Conservation (phyloP, 106 monocot genomes). For the Dendrobium huoshanense region DNA sequence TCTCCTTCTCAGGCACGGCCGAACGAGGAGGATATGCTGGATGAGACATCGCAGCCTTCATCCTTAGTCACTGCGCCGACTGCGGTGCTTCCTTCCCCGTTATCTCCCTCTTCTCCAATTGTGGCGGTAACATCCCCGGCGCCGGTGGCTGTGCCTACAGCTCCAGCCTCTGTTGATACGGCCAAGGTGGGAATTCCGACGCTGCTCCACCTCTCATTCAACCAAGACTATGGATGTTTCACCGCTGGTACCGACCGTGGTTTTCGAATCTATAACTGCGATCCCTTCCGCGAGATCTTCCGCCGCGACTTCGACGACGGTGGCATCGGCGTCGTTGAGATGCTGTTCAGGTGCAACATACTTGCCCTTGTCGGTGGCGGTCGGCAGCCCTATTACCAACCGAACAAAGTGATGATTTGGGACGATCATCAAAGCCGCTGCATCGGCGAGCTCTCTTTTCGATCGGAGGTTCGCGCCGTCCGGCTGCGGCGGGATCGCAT, state of each 20-base stretch:
- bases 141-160: neutral
- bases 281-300: constrained; percentile 98
- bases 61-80: neutral
- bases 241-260: constrained; percentile 76
- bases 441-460: constrained; percentile 97
- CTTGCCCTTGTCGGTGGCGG: constrained; percentile 97
- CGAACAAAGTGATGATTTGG: constrained; percentile 99
- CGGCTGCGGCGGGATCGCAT: constrained; percentile 86
- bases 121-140: neutral
- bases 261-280: constrained; percentile 97
- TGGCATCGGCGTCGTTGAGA: constrained; percentile 79
- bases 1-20: neutral
- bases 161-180: neutral
- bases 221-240: constrained; percentile 96
- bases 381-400: constrained; percentile 57
- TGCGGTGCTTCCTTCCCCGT: neutral
- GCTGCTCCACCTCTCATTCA: constrained; percentile 85
- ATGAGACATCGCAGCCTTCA: neutral
- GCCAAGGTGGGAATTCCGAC: constrained; percentile 12
- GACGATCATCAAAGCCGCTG: constrained; percentile 98
- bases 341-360: constrained; percentile 98
- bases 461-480: constrained; percentile 83
- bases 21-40: neutral
- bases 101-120: neutral
- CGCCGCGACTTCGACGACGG: constrained; percentile 75